These are phyloP conservation scores for Cyclostephanos invisitatus DNA, from an alignment of 108 stramenopile genomes.

Conservation along the genomic window DNA sequence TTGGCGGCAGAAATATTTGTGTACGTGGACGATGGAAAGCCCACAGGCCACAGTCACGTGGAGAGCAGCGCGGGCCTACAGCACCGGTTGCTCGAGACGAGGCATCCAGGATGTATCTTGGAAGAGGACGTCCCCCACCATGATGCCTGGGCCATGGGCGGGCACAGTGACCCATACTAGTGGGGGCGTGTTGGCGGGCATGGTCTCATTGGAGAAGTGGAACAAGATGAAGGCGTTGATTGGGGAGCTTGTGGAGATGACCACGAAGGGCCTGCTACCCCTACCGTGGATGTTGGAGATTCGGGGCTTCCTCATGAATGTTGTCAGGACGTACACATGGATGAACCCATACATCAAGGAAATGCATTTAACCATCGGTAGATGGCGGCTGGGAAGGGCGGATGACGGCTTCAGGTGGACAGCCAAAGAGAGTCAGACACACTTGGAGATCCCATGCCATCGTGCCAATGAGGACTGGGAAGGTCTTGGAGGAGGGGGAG, in stretches of 20 bases:
- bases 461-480: background rate
- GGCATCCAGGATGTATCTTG: slow-evolving; percentile 54
- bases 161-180: too few species aligned
- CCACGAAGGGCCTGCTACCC: background rate
- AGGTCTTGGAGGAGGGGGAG: slow-evolving; percentile 23
- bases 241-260: background rate
- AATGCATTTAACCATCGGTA: slow-evolving; percentile 45
- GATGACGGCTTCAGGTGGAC: slow-evolving; percentile 49
- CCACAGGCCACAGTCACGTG: slow-evolving; percentile 3
- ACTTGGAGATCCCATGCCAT: too few species aligned
- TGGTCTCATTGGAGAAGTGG: too few species aligned
- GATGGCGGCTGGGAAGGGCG: slow-evolving; percentile 41
- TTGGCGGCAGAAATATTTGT: slow-evolving; percentile 28
- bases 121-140: slow-evolving; percentile 31
- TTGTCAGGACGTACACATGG: too few species aligned
- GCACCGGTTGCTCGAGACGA: slow-evolving; percentile 1
- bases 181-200: slow-evolving; percentile 13
- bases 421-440: too few species aligned
- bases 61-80: background rate
- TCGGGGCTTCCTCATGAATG: slow-evolving; percentile 48
- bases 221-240: slow-evolving; percentile 24
- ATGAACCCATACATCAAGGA: slow-evolving; percentile 53
- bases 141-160: slow-evolving; percentile 55
- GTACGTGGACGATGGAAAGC: slow-evolving; percentile 40
- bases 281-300: slow-evolving; percentile 5